A percentile compares a stretch with the other conserved stretches of the same genome.
Conservation (phyloP, 805 yeast species). For the Kluyveromyces lactis region DNA sequence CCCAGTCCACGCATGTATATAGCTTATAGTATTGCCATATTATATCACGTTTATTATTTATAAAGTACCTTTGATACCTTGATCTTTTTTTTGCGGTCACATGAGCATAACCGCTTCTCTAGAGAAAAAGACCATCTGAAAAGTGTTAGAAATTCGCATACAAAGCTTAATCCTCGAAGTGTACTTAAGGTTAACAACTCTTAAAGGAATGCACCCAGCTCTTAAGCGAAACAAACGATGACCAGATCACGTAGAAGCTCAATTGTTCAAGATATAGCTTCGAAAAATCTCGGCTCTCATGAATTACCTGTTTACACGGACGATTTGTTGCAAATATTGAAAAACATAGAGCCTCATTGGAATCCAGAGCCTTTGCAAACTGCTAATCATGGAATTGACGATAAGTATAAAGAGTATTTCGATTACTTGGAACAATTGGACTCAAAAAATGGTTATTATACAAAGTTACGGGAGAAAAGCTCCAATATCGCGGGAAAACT, state of each 20-base stretch:
- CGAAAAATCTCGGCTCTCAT: constrained; percentile 20
- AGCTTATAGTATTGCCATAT: too few relatives aligned
- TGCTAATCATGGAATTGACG: neutral
- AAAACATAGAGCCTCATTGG: constrained; percentile 23
- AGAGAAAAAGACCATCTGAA: too few relatives aligned
- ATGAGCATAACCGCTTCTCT: too few relatives aligned
- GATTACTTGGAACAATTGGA: constrained; percentile 16
- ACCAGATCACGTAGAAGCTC: constrained; percentile 48
- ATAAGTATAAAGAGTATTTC: constrained; percentile 14
- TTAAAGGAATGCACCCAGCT: too few relatives aligned
- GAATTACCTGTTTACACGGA: constrained; percentile 2
- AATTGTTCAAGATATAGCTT: constrained; percentile 54
- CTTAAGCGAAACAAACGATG: too few relatives aligned
- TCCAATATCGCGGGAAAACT: constrained; percentile 26
- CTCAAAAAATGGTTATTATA: constrained; percentile 31
- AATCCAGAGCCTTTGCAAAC: neutral
- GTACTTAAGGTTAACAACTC: too few relatives aligned
- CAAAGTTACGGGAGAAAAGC: constrained; percentile 14
- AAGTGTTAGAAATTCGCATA: too few relatives aligned
- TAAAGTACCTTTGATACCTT: too few relatives aligned
- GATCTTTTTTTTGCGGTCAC: too few relatives aligned
- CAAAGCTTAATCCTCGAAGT: too few relatives aligned
- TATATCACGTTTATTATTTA: too few relatives aligned
- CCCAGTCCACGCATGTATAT: too few relatives aligned
- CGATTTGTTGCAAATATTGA: constrained; percentile 27